These are phyloP conservation scores for Diaporthe ampelina DNA, from an alignment of 2,329 filamentous ascomycete species.

Conservation along the genomic window DNA sequence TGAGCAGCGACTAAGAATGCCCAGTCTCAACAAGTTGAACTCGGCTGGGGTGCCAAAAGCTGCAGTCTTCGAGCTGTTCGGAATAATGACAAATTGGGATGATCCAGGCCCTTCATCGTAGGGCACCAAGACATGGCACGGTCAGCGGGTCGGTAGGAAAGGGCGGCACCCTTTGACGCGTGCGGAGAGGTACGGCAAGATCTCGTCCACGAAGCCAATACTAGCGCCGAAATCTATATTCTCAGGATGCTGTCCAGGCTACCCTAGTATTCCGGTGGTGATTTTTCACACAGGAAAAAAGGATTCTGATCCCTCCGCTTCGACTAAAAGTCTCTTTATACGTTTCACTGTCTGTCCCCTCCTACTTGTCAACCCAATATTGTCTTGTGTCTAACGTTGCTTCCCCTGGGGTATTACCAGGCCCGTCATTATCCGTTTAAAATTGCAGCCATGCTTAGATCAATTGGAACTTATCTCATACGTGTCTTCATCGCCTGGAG, in stretches of 20 bases:
- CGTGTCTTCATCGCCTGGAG: background rate
- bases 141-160: too few species aligned
- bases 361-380: background rate
- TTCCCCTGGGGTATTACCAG: background rate
- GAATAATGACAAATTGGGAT: background rate
- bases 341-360: background rate
- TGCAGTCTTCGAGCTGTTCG: background rate
- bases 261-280: too few species aligned
- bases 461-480: background rate
- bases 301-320: background rate
- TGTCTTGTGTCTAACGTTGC: background rate
- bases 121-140: too few species aligned
- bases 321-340: background rate
- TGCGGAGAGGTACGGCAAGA: background rate
- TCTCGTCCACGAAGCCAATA: background rate
- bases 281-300: background rate
- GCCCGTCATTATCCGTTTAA: background rate
- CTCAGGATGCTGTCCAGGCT: background rate
- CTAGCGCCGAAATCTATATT: background rate
- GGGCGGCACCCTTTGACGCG: background rate
- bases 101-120: background rate
- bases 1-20: background rate
- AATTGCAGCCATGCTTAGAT: background rate
- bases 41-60: background rate
- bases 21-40: background rate